Evolutionary conservation across 2,329 filamentous ascomycete genomes (phyloP).

Genomic region (Talaromyces sp.): DNA sequence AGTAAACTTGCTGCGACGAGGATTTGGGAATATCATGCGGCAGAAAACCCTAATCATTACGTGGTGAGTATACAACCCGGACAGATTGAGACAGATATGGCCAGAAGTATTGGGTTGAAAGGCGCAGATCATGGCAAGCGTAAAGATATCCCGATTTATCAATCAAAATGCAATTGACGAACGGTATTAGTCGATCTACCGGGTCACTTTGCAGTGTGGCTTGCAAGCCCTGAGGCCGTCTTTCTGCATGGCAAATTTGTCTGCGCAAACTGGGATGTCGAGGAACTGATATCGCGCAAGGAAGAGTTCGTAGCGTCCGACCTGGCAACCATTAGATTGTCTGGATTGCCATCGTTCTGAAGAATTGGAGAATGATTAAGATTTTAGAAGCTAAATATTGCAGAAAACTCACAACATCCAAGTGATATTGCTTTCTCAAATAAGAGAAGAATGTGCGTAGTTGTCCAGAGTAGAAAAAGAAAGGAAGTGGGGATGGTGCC

Average conservation of each 20-base stretch:
- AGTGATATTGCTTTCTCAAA: not conserved
- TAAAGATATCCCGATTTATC: too few relatives aligned
- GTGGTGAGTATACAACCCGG: not conserved
- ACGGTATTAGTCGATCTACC: not conserved
- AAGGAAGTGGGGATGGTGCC: not conserved
- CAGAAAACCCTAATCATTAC: not conserved
- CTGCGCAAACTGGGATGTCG: constrained; percentile 5
- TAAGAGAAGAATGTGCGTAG: not conserved
- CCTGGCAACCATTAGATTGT: not conserved
- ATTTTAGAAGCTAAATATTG: not conserved
- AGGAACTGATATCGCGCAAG: constrained; percentile 2
- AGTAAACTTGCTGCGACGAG: not conserved
- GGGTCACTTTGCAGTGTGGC: constrained; percentile 3
- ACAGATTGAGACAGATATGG: not conserved
- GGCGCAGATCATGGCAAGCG: not conserved
- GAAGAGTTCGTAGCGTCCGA: not conserved
- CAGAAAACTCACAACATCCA: not conserved
- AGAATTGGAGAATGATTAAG: not conserved
- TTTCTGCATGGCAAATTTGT: constrained; percentile 3
- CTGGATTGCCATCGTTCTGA: not conserved
- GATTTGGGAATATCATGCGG: not conserved
- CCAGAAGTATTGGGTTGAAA: not conserved
- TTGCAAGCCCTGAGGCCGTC: not conserved
- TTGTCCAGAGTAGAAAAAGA: not conserved
- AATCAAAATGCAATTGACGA: not conserved